Conservation (phyloP, 1,284 basidiomycete genomes). For the Melampsora americana region DNA sequence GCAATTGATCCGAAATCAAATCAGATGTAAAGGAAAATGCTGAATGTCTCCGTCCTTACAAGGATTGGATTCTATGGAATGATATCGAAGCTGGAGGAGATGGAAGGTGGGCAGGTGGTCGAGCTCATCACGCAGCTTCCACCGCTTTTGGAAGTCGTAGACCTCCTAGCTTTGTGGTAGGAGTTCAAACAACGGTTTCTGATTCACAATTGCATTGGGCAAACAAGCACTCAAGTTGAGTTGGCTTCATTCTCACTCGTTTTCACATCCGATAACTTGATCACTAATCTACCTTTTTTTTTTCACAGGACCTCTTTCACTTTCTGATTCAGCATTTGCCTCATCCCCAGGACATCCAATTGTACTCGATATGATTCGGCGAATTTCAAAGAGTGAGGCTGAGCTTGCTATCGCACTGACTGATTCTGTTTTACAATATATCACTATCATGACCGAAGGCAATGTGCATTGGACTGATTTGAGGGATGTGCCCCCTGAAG, state of each 20-base stretch:
- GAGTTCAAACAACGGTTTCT: conserved; percentile 3
- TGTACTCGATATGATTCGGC: not conserved
- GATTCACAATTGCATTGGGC: not conserved
- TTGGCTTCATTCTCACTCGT: not conserved
- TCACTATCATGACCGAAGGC: conserved; percentile 3
- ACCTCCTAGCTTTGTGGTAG: conserved; percentile 1
- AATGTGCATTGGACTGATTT: conserved; percentile 1
- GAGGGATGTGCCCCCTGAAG: not conserved
- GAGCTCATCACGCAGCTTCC: not conserved
- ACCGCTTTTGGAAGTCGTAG: not conserved
- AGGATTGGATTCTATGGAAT: not conserved
- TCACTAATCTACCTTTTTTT: not conserved
- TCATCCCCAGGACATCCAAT: not conserved
- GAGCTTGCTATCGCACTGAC: not conserved
- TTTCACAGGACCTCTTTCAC: not conserved
- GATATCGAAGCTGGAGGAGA: not conserved
- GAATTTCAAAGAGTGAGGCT: not conserved
- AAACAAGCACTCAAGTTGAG: conserved; percentile 1
- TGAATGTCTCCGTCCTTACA: not conserved
- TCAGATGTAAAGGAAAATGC: not conserved
- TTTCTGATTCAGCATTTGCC: not conserved
- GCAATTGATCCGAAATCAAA: not conserved
- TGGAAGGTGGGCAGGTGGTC: not conserved
- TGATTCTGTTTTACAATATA: conserved; percentile 1
- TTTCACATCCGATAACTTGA: not conserved